Base-by-base conservation (phyloP, 2,329 filamentous ascomycete species). In the Xylariaceae sp. region DNA sequence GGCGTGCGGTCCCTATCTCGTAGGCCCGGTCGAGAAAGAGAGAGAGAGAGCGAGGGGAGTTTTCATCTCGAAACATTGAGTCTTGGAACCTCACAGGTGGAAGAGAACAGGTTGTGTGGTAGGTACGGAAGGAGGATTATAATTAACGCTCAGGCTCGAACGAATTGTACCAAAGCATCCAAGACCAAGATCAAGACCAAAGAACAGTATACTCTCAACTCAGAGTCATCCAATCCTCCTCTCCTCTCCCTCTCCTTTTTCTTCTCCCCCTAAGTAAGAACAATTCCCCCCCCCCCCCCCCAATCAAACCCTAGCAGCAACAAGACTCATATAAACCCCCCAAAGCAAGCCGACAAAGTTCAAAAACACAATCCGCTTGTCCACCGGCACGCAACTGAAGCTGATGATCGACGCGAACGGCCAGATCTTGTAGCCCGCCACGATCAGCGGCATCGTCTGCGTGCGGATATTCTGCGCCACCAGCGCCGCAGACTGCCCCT, bases 381-480 rank as follows among this genome's bases (percentile, higher is more conserved):
- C 74, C n/a, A 78, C 75, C 0, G 76, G 76, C 3, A 79, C 67
- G 44, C 73, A 76, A 53, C 67, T 74, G 60, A 80, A 79, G 63
- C 75, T 78, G 53, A 80, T 70, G 54, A 80, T 72, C 39, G 75
- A 78, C 1, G 76, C 77, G 46, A 78, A 68, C 0, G 77, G 76
- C 76, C 77, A 80, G 40, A 80, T 74, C 62, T 77, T 78, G 62
- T 77, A 77, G 2, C 75, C 75, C 3, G 75, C 75, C 8, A 78
- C 64, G 8, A 77, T 77, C 41, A 80, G 71, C 4, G 75, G 73
- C 5, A 77, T 70, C 0, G 75, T 78, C 68, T 78, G 69, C 44
- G 65, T 70, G 45, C 67, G 65, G 42, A 77, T 67, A 44, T 76
- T 77, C 44, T 60, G 59, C 45, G 58, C 64, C 37, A 77, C 76